Base-by-base conservation (phyloP, 2,329 filamentous ascomycete species). In the Fusarium tjaetaba region DNA sequence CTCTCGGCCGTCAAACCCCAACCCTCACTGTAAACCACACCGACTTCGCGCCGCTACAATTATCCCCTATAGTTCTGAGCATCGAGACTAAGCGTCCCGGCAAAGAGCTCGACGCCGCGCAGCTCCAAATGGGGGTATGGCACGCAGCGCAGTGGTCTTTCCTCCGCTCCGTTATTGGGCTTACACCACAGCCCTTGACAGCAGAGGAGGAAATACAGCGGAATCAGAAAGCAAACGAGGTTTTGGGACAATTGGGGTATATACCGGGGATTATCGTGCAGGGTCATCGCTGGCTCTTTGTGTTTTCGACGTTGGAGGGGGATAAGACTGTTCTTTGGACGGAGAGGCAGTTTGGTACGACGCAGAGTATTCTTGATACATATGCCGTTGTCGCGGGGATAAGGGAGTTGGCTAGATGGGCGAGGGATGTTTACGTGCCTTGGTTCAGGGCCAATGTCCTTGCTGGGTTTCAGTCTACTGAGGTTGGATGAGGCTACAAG, bases 221-320 rank as follows among this genome's bases (percentile, higher is more conserved):
- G 5, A 48, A 32, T 0, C 11, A 46, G 24, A 67, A 43, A 1
- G 61, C 51, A 3, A 42, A 30, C 3, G 2, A 20, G 1, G 59
- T 38, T 14, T 48, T 74, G 30, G 24, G 10, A 1, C 32, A 66
- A 26, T 26, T 74, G 28, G 49, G 59, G 14, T 76, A 74, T n/a
- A 70, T 76, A 42, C 74, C 74, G 2, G 74, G 69, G 1, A 68
- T 76, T 3, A 76, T 76, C 2, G 62, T 76, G 13, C 65, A 74
- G 14, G 74, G 73, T 1, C 68, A 74, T 26, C 62, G 68, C 2
- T 77, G 74, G 74, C 46, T 68, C 11, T 71, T 76, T 43, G 72
- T 77, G 18, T 61, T 74, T 10, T 75, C 75, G 30, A 76, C 74
- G 5, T 38, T 62, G 7, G 65, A 76, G 24, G 55, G 66, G 0